phyloP scores from a whole-genome alignment of 1,284 basidiomycete genomes.

The Fomitopsis palustris region DNA sequence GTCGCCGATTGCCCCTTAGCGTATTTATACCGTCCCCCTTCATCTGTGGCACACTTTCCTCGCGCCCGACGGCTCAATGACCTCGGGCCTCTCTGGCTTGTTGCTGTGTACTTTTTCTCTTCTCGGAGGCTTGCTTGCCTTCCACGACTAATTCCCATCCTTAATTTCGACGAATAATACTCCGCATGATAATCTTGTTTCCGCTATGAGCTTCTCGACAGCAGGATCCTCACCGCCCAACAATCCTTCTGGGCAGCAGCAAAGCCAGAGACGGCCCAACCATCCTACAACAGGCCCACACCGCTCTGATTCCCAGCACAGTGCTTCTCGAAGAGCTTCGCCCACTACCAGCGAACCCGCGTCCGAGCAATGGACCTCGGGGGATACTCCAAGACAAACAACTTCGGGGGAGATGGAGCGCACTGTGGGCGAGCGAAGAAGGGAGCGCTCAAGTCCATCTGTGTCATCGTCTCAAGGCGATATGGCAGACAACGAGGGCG shows the following conservation, averaged over 20 bases:
- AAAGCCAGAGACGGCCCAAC: conserved; percentile 10
- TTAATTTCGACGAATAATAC: conserved; percentile 28
- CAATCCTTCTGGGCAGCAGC: conserved; percentile 18
- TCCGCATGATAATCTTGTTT: conserved; percentile 25
- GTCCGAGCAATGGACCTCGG: conserved; percentile 9
- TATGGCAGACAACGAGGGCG: conserved; percentile 31
- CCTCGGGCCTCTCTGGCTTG: conserved; percentile 25
- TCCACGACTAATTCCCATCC: conserved; percentile 25
- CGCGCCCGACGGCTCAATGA: conserved; percentile 23
- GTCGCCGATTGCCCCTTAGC: conserved; percentile 18
- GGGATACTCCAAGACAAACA: conserved; percentile 8
- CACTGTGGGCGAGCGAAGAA: conserved; percentile 10
- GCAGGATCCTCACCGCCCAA: conserved; percentile 16
- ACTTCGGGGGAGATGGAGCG: conserved; percentile 12
- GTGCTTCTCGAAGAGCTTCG: conserved; percentile 14
- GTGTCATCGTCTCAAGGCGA: conserved; percentile 31
- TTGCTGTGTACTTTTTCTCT: conserved; percentile 26
- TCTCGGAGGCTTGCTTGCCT: conserved; percentile 21
- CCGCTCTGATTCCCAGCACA: conserved; percentile 13
- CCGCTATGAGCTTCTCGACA: conserved; percentile 22
- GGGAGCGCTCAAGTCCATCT: conserved; percentile 28
- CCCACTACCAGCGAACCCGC: conserved; percentile 11
- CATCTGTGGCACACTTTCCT: conserved; percentile 21
- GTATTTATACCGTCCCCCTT: conserved; percentile 13
- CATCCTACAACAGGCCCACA: conserved; percentile 16